phyloP scores from a whole-genome alignment of 139 green algal species.

The Ulvella scutata region DNA sequence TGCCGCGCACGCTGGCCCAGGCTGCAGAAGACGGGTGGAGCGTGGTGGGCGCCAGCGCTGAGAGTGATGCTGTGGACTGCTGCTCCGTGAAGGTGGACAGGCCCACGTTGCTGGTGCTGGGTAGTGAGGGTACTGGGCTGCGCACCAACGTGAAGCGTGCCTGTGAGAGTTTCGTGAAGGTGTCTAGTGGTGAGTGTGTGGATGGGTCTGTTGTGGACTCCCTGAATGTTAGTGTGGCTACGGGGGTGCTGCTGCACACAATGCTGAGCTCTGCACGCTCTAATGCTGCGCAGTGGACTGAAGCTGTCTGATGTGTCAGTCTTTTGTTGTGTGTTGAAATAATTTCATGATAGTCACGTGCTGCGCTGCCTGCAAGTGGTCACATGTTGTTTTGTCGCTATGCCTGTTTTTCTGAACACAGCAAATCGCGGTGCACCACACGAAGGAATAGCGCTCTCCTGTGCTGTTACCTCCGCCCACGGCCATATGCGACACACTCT shows the following conservation, averaged over 20 bases:
- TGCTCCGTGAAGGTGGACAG: constrained; percentile 13
- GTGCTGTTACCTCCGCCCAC: too few species aligned
- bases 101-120: constrained; percentile 79
- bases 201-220: constrained; percentile 45
- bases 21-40: constrained; percentile 44
- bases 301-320: too few species aligned
- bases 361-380: too few species aligned
- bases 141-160: constrained; percentile 48
- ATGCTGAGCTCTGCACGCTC: constrained; percentile 25
- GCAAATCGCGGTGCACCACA: too few species aligned
- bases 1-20: constrained; percentile 52
- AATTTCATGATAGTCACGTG: too few species aligned
- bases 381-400: too few species aligned
- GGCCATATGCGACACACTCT: too few species aligned
- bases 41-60: constrained; percentile 55
- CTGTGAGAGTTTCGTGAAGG: constrained; percentile 35
- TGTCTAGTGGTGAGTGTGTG: constrained; percentile 15
- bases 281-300: neutral
- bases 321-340: too few species aligned
- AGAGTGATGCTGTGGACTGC: constrained; percentile 19
- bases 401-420: too few species aligned
- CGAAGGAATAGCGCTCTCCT: too few species aligned
- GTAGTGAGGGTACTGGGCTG: constrained; percentile 66
- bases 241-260: constrained; percentile 77
- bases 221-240: constrained; percentile 85